phyloP scores from a whole-genome alignment of 495 filamentous ascomycete species.

The Annulohypoxylon nitens region DNA sequence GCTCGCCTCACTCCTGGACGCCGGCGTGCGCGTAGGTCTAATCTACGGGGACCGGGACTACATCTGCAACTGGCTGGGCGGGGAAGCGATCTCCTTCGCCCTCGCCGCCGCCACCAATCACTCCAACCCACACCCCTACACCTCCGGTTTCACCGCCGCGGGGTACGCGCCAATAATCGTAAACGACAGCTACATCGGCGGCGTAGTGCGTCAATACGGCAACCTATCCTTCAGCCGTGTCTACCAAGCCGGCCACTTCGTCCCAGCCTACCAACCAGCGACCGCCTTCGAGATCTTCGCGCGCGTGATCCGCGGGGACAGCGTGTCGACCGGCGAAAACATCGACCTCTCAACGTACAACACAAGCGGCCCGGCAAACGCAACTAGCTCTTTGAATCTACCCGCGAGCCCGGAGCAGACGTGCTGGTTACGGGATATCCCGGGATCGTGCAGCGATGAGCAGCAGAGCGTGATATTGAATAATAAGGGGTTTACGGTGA shows the following conservation, averaged over 20 bases:
- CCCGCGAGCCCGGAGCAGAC: conserved; percentile 59
- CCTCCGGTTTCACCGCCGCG: conserved; percentile 57
- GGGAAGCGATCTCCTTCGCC: conserved; percentile 69
- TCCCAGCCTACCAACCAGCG: conserved; percentile 74
- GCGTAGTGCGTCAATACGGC: conserved; percentile 71
- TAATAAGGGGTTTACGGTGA: conserved; percentile 60
- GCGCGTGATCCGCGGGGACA: conserved; percentile 69
- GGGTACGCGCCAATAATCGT: conserved; percentile 68
- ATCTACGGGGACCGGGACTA: conserved; percentile 77
- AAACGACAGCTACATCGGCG: conserved; percentile 67
- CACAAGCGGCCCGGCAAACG: conserved; percentile 65
- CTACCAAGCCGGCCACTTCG: conserved; percentile 72
- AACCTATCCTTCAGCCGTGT: conserved; percentile 72
- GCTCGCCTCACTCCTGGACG: conserved; percentile 65
- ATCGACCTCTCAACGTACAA: conserved; percentile 65
- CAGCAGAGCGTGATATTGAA: conserved; percentile 60
- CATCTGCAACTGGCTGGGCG: conserved; percentile 77
- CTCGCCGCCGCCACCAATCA: conserved; percentile 59
- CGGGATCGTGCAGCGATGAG: conserved; percentile 63
- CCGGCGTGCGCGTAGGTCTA: conserved; percentile 74
- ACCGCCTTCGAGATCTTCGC: conserved; percentile 74
- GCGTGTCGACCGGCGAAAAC: conserved; percentile 70
- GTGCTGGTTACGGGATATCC: conserved; percentile 69
- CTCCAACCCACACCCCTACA: conserved; percentile 44
- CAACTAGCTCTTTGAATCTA: conserved; percentile 60